phyloP scores from a whole-genome alignment of 176 grass and related monocot species.

The Stipa capillata region DNA sequence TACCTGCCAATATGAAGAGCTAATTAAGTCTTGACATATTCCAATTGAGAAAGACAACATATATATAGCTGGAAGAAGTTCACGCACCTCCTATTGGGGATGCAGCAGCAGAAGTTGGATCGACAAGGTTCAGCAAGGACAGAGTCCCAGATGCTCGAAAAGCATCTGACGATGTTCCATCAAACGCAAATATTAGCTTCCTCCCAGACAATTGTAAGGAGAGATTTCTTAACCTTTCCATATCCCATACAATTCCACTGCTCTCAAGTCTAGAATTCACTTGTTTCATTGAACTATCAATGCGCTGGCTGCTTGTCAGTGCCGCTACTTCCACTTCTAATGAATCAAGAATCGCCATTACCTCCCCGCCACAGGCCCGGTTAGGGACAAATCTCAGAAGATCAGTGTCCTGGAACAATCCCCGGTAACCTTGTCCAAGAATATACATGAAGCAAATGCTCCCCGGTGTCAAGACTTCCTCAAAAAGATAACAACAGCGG shows the following conservation, averaged over 20 bases:
- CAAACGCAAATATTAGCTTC: constrained; percentile 98
- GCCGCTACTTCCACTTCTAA: constrained; percentile 64
- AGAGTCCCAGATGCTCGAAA: constrained; percentile 91
- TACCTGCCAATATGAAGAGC: constrained; percentile 54
- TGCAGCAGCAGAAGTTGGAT: constrained; percentile 95
- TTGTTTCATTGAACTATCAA: constrained; percentile 74
- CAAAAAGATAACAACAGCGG: constrained; percentile 93
- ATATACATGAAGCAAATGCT: constrained; percentile 98
- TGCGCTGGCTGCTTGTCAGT: constrained; percentile 61
- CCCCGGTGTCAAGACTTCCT: constrained; percentile 87
- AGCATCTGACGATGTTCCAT: constrained; percentile 94
- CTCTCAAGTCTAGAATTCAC: constrained; percentile 70
- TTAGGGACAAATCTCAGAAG: constrained; percentile 91
- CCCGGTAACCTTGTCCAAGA: constrained; percentile 93
- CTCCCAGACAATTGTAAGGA: constrained; percentile 76
- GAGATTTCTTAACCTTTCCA: constrained; percentile 82
- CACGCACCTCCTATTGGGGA: constrained; percentile 89
- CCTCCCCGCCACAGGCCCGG: constrained; percentile 81
- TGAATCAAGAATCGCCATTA: constrained; percentile 91
- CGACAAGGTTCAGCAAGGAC: constrained; percentile 94
- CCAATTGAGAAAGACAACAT: constrained; percentile 12
- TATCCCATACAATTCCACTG: constrained; percentile 97
- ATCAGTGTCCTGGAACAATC: constrained; percentile 93
- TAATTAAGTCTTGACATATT: constrained; percentile 25
- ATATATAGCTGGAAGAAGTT: constrained; percentile 22